Evolutionary conservation across 352 stramenopile genomes (phyloP), one percentile per base, ranked within the genome.

Genomic region (Peronospora farinosa): DNA sequence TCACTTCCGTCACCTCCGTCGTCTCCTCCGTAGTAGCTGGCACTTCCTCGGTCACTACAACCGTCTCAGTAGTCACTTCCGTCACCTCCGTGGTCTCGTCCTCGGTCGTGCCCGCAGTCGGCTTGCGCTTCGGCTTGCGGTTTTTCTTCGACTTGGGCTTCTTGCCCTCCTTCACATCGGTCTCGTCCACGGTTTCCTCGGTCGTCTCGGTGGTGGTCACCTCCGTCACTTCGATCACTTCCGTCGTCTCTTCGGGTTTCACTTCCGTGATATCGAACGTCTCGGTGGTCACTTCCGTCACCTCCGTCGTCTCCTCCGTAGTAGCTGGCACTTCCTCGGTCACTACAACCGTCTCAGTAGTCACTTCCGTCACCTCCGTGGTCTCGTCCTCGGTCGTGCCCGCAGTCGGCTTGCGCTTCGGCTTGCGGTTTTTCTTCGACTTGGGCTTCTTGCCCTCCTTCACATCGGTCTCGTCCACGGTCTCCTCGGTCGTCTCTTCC

Each of bases 181-280:
- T 40, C 38, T 47, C 32, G 19, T 55, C 36, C 25, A 30, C 27
- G 30, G 25, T 51, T 21, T 33, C 35, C 6, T 42, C 37, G 6
- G 40, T 54, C 21, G 45, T 55, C 53, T 60, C 53, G 21, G 44
- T 42, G 25, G 31, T 30, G 48, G 31, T 57, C 41, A 49, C 49
- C 35, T 48, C 52, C 28, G 47, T 54, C 47, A 46, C 41, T n/a
- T 42, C 37, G 2, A 37, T 47, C 21, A 50, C 40, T 40, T 41
- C 49, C 31, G 32, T 49, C 23, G 16, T 37, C 40, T 33, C 41
- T 15, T 38, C 25, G 7, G 40, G 27, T 10, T 31, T 49, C 49
- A 37, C 32, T 33, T 57, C 39, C 16, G 30, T 42, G 13, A 5
- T 15, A 15, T 36, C 37, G 42, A 28, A 15, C 36, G 27, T 31